Conservation (phyloP, 345 rosid species). For the Odontarrhena argentea region DNA sequence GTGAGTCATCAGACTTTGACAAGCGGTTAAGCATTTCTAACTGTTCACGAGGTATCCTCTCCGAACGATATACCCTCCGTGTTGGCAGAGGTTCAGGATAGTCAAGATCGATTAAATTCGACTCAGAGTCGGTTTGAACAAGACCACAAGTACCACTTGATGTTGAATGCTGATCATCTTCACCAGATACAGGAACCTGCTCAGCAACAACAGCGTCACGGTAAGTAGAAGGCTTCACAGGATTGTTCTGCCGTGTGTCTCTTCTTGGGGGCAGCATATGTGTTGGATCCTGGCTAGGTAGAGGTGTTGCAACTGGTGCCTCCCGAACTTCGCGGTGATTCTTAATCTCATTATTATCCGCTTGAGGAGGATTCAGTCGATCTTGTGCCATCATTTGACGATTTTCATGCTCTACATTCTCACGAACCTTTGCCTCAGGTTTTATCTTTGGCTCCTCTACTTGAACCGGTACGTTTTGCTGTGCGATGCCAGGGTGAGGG, state of each 20-base stretch:
- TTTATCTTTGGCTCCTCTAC: constrained; percentile 43
- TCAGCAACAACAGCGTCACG: constrained; percentile 47
- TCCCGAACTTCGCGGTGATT: constrained; percentile 44
- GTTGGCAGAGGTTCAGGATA: constrained; percentile 57
- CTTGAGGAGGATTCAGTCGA: constrained; percentile 42
- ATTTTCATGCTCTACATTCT: constrained; percentile 43
- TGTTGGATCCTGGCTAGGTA: constrained; percentile 39
- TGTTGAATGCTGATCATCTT: constrained; percentile 52
- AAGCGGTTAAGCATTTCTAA: constrained; percentile 73
- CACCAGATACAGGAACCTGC: constrained; percentile 46
- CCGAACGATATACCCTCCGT: constrained; percentile 75
- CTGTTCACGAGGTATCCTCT: constrained; percentile 79
- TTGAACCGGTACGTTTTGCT: constrained; percentile 45
- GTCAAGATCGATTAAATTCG: constrained; percentile 56
- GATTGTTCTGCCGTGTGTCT: constrained; percentile 39
- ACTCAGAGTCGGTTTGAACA: constrained; percentile 51
- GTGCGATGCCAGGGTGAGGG: constrained; percentile 49
- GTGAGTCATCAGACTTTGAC: constrained; percentile 86
- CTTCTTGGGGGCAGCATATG: constrained; percentile 45
- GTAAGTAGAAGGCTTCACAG: constrained; percentile 46
- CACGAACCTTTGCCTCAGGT: constrained; percentile 47
- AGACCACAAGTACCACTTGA: constrained; percentile 50
- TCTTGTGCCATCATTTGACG: constrained; percentile 36
- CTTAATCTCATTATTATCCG: constrained; percentile 43
- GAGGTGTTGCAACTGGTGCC: constrained; percentile 39